Conservation (phyloP, 345 rosid species). For the Populus alba region DNA sequence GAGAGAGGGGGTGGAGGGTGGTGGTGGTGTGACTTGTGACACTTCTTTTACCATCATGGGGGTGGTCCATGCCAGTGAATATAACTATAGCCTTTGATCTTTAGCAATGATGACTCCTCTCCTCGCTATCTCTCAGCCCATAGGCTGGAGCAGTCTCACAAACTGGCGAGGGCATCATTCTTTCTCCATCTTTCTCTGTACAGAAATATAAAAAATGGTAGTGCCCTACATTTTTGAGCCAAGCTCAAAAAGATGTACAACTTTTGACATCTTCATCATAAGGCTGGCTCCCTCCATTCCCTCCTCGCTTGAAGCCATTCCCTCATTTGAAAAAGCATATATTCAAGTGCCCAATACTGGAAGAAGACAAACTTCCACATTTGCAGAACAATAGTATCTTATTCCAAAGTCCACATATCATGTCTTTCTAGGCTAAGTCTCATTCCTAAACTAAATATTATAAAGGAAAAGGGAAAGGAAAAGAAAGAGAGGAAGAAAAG, state of each 20-base stretch:
- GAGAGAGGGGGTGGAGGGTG: neutral
- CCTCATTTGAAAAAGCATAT: slow-evolving; percentile 13
- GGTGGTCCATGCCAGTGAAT: slow-evolving; percentile 40
- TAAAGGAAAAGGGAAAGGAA: neutral
- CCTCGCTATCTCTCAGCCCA: neutral
- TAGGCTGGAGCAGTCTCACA: slow-evolving; percentile 20
- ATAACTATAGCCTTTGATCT: slow-evolving; percentile 16
- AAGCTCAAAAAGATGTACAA: slow-evolving; percentile 21
- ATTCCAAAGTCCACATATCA: slow-evolving; percentile 7
- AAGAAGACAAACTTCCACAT: slow-evolving; percentile 18
- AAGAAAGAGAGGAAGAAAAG: neutral
- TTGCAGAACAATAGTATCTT: slow-evolving; percentile 3
- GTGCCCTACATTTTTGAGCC: slow-evolving; percentile 34
- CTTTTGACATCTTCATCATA: slow-evolving; percentile 31
- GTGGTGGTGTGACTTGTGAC: slow-evolving; percentile 20
- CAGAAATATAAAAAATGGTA: neutral
- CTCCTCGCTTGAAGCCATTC: slow-evolving; percentile 14
- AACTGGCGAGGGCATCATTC: slow-evolving; percentile 25
- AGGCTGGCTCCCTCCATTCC: slow-evolving; percentile 24
- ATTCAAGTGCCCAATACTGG: slow-evolving; percentile 20
- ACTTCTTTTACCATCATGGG: slow-evolving; percentile 25
- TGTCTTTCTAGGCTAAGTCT: neutral
- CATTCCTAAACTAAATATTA: neutral
- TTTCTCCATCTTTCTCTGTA: neutral
- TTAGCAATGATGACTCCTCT: slow-evolving; percentile 34